Percentiles rank a stretch among this genome's conserved stretches.
These are phyloP conservation scores for Coemansia sp. DNA, from an alignment of 192 early-diverging fungal genomes.

Conservation along the genomic window DNA sequence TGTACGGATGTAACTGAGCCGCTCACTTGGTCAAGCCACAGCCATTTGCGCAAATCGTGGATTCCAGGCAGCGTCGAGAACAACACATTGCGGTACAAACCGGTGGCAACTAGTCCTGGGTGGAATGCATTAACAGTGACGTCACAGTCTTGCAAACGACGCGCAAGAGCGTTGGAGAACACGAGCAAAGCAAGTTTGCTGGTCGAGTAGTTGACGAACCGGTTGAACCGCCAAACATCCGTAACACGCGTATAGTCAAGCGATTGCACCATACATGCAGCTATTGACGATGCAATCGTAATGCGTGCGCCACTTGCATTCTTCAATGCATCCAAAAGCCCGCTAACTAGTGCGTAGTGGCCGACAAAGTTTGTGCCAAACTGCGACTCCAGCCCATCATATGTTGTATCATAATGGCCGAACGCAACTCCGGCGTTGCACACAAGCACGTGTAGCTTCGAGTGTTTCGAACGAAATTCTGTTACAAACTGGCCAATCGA, in stretches of 20 bases:
- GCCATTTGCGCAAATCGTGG: slow-evolving; percentile 25
- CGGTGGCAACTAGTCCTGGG: slow-evolving; percentile 56
- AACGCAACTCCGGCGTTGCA: slow-evolving; percentile 64
- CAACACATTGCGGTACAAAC: slow-evolving; percentile 50
- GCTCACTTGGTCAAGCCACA: slow-evolving; percentile 41
- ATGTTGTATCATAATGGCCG: slow-evolving; percentile 58
- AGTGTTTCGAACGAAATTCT: slow-evolving; percentile 23
- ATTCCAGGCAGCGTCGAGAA: slow-evolving; percentile 39
- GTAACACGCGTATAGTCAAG: slow-evolving; percentile 52
- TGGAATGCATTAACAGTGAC: slow-evolving; percentile 59
- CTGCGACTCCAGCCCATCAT: slow-evolving; percentile 61
- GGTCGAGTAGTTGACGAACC: slow-evolving; percentile 56
- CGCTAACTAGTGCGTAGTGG: slow-evolving; percentile 54
- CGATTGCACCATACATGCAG: slow-evolving; percentile 43
- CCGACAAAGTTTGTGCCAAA: slow-evolving; percentile 65
- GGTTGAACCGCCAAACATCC: slow-evolving; percentile 50
- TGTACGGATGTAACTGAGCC: slow-evolving; percentile 39
- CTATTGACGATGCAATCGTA: slow-evolving; percentile 52
- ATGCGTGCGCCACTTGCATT: slow-evolving; percentile 42
- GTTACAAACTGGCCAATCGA: slow-evolving; percentile 46
- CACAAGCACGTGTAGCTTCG: slow-evolving; percentile 33
- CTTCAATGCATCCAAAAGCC: slow-evolving; percentile 46
- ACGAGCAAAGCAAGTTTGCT: slow-evolving; percentile 58
- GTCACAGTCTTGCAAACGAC: slow-evolving; percentile 36
- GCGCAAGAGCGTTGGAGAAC: slow-evolving; percentile 51